Conservation (phyloP, 176 grass and related monocot species). For the Paspalum notatum region DNA sequence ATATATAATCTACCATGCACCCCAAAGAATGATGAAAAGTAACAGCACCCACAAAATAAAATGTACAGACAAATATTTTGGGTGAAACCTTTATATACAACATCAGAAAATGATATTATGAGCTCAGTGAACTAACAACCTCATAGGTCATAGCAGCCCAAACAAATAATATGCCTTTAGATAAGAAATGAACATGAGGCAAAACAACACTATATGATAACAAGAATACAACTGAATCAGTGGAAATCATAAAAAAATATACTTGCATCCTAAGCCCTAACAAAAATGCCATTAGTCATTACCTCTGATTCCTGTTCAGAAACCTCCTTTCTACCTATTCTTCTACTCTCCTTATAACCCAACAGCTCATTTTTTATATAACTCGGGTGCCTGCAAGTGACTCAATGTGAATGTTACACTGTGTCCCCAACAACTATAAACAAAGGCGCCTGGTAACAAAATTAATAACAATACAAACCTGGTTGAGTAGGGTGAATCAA, state of each 20-base stretch:
- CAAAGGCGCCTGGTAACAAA: slow-evolving; percentile 13
- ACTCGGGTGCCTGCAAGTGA: slow-evolving; percentile 35
- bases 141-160: not conserved
- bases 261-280: not conserved
- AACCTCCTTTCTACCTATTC: slow-evolving; percentile 69
- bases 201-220: slow-evolving; percentile 3
- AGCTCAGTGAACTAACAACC: not conserved
- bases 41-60: not conserved
- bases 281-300: slow-evolving; percentile 24
- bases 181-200: not conserved
- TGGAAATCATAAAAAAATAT: slow-evolving; percentile 12
- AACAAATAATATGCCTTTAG: not conserved
- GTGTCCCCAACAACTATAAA: not conserved
- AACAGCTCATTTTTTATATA: slow-evolving; percentile 49
- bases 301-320: slow-evolving; percentile 72
- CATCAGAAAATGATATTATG: not conserved
- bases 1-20: not conserved
- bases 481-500: slow-evolving; percentile 17
- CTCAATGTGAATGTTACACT: not conserved
- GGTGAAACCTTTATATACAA: not conserved
- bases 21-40: not conserved
- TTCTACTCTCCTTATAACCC: slow-evolving; percentile 49
- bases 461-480: slow-evolving; percentile 49
- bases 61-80: not conserved
- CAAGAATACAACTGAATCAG: not conserved